Evolutionary conservation across 257 asterid genomes (phyloP), one percentile per base, ranked within the genome.

Genomic region (Vinca minor): DNA sequence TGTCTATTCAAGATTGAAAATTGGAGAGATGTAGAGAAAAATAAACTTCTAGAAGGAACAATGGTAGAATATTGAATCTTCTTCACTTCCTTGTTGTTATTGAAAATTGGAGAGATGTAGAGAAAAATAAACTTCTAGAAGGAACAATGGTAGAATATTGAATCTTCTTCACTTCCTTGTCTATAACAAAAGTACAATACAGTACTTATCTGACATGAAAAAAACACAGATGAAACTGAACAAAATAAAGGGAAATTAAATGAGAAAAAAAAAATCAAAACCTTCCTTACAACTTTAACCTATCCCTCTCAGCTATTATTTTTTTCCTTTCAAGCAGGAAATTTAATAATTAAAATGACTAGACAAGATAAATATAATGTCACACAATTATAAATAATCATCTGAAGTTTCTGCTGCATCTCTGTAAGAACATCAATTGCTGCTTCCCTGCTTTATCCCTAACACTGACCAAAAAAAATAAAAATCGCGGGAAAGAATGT

Each of bases 351-450:
- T 57, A 41, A 72, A 76, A 49, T 35, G 62, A 64, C 68, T 67
- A 53, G 63, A 52, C 50, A 62, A 73, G 69, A 71, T 58, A n/a
- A n/a, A 77, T 73, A 68, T 57, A 75, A 64, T 69, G 65, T 76
- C 83, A 82, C 84, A 74, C 87, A 77, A 69, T 78, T 81, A 34
- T 34, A 34, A n/a, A n/a, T n/a, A n/a, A n/a, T n/a, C n/a, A n/a
- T n/a, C n/a, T n/a, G 7, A 76, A 76, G 64, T 70, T n/a, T n/a
- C 54, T 25, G 73, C 85, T 70, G 73, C 79, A 72, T 71, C 89
- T n/a, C 67, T 41, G 50, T 15, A 59, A 52, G 14, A 53, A 13
- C 58, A 25, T n/a, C n/a, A n/a, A n/a, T n/a, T 60, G 63, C 41
- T 34, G 38, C 38, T 44, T 31, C 55, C 44, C 21, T 44, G 34